phyloP scores from a whole-genome alignment of 2,329 filamentous ascomycete genomes.

The Leptographium radiaticola region DNA sequence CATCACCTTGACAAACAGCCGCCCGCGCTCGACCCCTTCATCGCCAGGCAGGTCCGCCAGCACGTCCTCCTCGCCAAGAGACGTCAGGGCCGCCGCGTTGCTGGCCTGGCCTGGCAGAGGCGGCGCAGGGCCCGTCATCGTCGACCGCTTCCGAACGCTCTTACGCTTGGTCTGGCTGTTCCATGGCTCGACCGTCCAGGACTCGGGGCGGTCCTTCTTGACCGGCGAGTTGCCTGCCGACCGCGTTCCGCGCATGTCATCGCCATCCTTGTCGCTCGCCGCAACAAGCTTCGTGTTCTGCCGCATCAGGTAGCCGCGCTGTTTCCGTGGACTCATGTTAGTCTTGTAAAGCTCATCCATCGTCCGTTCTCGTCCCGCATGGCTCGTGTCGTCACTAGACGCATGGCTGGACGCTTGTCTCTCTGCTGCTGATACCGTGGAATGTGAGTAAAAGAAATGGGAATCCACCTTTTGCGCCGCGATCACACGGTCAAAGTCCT shows the following conservation, averaged over 20 bases:
- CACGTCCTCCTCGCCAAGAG: conserved; percentile 57
- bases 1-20: conserved; percentile 97
- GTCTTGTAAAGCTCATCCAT: conserved; percentile 28
- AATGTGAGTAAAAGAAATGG: conserved; percentile 16
- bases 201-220: conserved; percentile 71
- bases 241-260: conserved; percentile 40
- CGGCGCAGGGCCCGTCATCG: conserved; percentile 52
- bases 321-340: conserved; percentile 51
- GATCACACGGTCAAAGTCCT: conserved; percentile 90
- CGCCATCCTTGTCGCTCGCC: conserved; percentile 63
- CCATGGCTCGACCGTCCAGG: conserved; percentile 96
- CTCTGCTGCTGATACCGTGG: conserved; percentile 9
- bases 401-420: conserved; percentile 32
- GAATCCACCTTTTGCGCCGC: conserved; percentile 89
- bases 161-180: conserved; percentile 63
- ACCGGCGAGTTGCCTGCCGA: conserved; percentile 56
- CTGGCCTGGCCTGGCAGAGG: conserved; percentile 82
- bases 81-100: conserved; percentile 53
- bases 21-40: conserved; percentile 75
- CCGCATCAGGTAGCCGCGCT: conserved; percentile 97
- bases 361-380: conserved; percentile 6
- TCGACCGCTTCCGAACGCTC: conserved; percentile 46
- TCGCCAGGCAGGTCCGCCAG: conserved; percentile 45
- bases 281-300: conserved; percentile 96
- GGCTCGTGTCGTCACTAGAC: conserved; percentile 1